Percentiles rank a stretch among this genome's conserved stretches.
Conservation (phyloP, 768 basidiomycete genomes). For the Tulasnella sp. region DNA sequence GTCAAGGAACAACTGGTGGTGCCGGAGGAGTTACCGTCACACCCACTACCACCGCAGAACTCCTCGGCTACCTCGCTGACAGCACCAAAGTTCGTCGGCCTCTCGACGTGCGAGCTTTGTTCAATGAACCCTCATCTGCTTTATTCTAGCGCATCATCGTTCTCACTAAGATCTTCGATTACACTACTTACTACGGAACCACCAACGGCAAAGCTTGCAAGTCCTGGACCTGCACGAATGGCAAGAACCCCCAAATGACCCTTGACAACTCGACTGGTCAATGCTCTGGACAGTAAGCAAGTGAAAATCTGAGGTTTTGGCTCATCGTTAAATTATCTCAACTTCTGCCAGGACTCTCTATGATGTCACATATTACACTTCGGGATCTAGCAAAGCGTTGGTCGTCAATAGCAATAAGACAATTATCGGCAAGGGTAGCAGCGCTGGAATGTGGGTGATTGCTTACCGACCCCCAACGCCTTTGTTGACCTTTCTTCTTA, state of each 20-base stretch:
- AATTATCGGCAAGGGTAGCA: not conserved
- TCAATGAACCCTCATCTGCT: not conserved
- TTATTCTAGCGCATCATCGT: not conserved
- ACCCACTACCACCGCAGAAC: not conserved
- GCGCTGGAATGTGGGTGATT: not conserved
- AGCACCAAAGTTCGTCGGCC: not conserved
- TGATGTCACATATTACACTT: not conserved
- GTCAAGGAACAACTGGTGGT: not conserved
- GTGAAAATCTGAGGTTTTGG: not conserved
- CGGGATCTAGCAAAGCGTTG: not conserved
- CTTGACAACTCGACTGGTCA: not conserved
- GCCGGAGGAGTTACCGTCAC: not conserved
- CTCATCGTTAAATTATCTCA: not conserved
- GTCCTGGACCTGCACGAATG: not conserved
- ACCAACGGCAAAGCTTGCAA: not conserved
- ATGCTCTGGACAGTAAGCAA: not conserved
- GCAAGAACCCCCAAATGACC: not conserved
- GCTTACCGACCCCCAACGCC: not conserved
- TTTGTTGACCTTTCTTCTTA: not conserved
- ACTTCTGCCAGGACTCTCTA: not conserved
- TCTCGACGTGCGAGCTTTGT: not conserved
- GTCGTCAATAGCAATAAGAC: not conserved
- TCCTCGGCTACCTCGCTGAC: not conserved
- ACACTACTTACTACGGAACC: not conserved
- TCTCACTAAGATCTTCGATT: slow-evolving; percentile 1